Evolutionary conservation across 495 filamentous ascomycete species (phyloP), one percentile per base, ranked within the genome.

Genomic region (Podospora conica): DNA sequence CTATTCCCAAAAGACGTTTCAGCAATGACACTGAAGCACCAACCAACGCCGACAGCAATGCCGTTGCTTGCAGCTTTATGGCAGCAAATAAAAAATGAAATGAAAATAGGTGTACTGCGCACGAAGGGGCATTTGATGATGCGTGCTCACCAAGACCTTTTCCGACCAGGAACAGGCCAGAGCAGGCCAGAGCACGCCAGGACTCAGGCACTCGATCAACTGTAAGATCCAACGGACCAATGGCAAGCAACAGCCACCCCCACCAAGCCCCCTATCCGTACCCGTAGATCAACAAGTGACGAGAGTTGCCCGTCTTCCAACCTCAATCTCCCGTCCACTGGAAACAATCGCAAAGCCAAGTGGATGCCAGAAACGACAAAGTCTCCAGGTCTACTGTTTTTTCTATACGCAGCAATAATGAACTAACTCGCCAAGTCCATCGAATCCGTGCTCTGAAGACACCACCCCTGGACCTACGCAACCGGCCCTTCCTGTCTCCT

Each of bases 1-100:
- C 65, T 68, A 68, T 68, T 67, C 68, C 65, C 65, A 70, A 65
- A 58, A 65, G 12, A 53, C 65, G 68, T 69, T 69, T 69, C 68
- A 66, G 65, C 22, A 58, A 33, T 57, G 54, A 31, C n/a, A 28
- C 63, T 64, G 64, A 59, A 59, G 58, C 56, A 58, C 24, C n/a
- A 40, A 33, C 64, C 25, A 62, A 15, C 24, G 40, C 25, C 48
- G 18, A 22, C 15, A 55, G 24, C 53, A 54, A 63, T 63, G 61
- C 61, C 58, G 28, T 23, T 28, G 23, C 24, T 20, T 24, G 18
- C 9, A 24, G 24, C 22, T 28, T 25, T 7, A 28, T 20, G 15
- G 23, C 24, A 58, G 24, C n/a, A n/a, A n/a, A n/a, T n/a, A n/a
- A 1, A 12, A 12, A 31, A 31, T 48, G 2, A 48, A 48, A n/a